Percentiles rank a stretch among this genome's conserved stretches.
phyloP scores from a whole-genome alignment of 192 early-diverging fungal species.

The Lunasporangiospora selenospora region DNA sequence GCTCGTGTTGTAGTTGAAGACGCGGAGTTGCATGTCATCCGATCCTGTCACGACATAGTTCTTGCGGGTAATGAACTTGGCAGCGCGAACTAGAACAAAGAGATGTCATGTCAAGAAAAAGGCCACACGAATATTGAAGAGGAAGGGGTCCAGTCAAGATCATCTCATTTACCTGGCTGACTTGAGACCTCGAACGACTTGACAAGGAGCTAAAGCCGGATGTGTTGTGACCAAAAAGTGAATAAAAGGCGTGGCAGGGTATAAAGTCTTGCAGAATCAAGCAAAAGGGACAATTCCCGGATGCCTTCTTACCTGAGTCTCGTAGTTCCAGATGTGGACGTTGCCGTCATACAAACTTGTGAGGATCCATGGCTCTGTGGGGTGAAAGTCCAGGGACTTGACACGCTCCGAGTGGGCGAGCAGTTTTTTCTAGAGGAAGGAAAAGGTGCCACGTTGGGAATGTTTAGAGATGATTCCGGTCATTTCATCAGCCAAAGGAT shows the following conservation, averaged over 20 bases:
- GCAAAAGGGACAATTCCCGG: no score
- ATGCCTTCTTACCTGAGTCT: slow-evolving; percentile 90
- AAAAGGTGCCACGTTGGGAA: no score
- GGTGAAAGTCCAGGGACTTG: slow-evolving; percentile 98
- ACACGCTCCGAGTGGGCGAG: slow-evolving; percentile 90
- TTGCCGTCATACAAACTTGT: slow-evolving; percentile 96
- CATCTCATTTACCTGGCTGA: slow-evolving; percentile 77
- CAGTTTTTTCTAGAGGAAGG: slow-evolving; percentile 56
- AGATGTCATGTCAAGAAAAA: neutral
- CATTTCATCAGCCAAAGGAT: no score
- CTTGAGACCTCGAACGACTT: slow-evolving; percentile 98
- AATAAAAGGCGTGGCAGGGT: no score
- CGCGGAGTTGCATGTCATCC: slow-evolving; percentile 96
- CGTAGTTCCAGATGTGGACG: slow-evolving; percentile 98
- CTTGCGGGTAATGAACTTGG: slow-evolving; percentile 97
- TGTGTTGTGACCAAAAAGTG: no score
- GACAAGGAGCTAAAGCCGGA: slow-evolving; percentile 85
- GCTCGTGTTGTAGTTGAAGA: slow-evolving; percentile 99
- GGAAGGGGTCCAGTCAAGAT: no score
- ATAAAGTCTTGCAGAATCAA: no score
- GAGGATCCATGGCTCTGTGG: slow-evolving; percentile 98
- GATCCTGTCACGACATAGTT: slow-evolving; percentile 96
- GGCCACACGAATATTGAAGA: neutral
- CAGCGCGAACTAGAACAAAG: slow-evolving; percentile 88
- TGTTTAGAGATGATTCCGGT: no score